Evolutionary conservation across 1,284 basidiomycete genomes (phyloP).

Genomic region (Coriolopsis trogii): DNA sequence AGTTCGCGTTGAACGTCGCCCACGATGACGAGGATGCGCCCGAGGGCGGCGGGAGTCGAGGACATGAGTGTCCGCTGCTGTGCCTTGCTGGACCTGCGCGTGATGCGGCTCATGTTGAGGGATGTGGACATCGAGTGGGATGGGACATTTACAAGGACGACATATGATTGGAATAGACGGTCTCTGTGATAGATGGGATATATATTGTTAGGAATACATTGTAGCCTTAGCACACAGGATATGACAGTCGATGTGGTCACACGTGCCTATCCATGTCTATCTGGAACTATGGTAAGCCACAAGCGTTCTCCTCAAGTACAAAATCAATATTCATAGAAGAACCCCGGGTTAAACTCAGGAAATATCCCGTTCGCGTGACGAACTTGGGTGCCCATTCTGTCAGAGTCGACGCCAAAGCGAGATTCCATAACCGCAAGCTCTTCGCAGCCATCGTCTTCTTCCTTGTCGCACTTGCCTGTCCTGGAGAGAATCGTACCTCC

Average conservation of each 20-base stretch:
- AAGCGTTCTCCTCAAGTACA: too few relatives aligned
- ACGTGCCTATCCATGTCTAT: too few relatives aligned
- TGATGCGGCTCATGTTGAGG: slow-evolving; percentile 28
- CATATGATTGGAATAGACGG: slow-evolving; percentile 20
- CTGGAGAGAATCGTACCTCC: slow-evolving; percentile 14
- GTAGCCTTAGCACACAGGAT: slow-evolving; percentile 8
- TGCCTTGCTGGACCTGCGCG: slow-evolving; percentile 47
- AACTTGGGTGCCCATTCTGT: slow-evolving; percentile 6
- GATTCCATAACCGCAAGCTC: slow-evolving; percentile 22
- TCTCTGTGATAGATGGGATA: neutral
- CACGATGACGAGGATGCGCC: slow-evolving; percentile 10
- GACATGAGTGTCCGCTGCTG: slow-evolving; percentile 41
- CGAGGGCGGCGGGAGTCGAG: slow-evolving; percentile 18
- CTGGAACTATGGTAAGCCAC: too few relatives aligned
- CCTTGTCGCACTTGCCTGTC: slow-evolving; percentile 9
- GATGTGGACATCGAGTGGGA: slow-evolving; percentile 34
- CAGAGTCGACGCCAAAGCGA: slow-evolving; percentile 22
- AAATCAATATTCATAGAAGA: slow-evolving; percentile 6
- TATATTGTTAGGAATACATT: neutral
- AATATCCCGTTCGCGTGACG: slow-evolving; percentile 13
- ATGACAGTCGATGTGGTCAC: too few relatives aligned
- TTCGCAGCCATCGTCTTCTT: slow-evolving; percentile 9
- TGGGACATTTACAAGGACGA: slow-evolving; percentile 36
- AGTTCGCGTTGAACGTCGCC: slow-evolving; percentile 30
- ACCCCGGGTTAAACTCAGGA: slow-evolving; percentile 11